Percentiles rank a stretch among this genome's conserved stretches.
Evolutionary conservation across 768 basidiomycete species (phyloP).

Genomic region (Gloeopeniophorella convolvens): DNA sequence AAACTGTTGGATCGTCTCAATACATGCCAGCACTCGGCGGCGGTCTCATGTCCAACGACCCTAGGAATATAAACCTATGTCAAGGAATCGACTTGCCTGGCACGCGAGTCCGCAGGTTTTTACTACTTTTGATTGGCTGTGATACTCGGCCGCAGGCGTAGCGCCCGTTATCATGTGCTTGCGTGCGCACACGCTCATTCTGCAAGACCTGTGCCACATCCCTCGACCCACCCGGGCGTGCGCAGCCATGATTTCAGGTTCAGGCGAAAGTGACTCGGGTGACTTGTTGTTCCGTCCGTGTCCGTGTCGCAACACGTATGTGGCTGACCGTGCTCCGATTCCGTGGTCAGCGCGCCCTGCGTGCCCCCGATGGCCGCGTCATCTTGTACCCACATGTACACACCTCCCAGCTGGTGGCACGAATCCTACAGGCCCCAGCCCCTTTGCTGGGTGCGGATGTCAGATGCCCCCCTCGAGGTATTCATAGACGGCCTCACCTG

Average conservation of each 20-base stretch:
- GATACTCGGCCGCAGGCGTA: conserved; percentile 2
- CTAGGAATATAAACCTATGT: conserved; percentile 6
- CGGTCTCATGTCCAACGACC: conserved; percentile 10
- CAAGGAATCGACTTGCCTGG: background rate
- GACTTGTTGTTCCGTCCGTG: background rate
- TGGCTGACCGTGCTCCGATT: background rate
- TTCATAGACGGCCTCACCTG: background rate
- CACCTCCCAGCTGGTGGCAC: too few species aligned
- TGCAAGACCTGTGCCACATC: conserved; percentile 5
- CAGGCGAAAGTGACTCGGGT: background rate
- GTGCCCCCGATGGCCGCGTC: background rate
- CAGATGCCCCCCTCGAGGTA: background rate
- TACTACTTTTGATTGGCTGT: background rate
- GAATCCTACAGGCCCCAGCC: too few species aligned
- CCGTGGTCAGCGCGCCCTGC: background rate
- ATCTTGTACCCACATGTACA: background rate
- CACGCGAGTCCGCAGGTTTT: background rate
- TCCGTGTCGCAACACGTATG: background rate
- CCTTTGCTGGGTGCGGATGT: background rate
- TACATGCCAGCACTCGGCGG: conserved; percentile 1
- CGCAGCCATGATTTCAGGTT: background rate
- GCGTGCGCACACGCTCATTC: background rate
- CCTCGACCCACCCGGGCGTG: background rate
- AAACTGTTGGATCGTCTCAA: background rate
- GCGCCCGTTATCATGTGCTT: conserved; percentile 11